phyloP scores from a whole-genome alignment of 495 filamentous ascomycete species.

The Tuber aestivum region DNA sequence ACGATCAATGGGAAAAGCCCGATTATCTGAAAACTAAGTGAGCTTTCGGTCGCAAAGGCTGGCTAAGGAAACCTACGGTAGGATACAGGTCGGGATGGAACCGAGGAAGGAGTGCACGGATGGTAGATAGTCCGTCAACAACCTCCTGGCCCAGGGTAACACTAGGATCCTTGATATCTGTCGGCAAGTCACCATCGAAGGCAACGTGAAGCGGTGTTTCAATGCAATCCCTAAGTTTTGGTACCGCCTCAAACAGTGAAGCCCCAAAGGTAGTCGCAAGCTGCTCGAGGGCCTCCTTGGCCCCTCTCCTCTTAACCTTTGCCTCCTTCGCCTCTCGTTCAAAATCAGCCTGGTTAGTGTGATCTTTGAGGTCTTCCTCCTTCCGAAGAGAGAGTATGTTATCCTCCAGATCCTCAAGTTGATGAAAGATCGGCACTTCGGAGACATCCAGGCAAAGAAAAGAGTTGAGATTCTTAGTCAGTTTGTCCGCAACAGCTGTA shows the following conservation, averaged over 20 bases:
- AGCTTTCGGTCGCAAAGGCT: not conserved
- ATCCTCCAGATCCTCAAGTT: constrained; percentile 64
- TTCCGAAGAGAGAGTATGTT: constrained; percentile 87
- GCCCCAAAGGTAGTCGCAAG: constrained; percentile 69
- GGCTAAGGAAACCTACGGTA: constrained; percentile 45
- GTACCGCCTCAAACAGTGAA: constrained; percentile 68
- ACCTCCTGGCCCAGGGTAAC: constrained; percentile 77
- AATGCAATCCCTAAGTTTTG: constrained; percentile 71
- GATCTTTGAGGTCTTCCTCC: constrained; percentile 91
- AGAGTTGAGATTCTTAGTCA: constrained; percentile 86
- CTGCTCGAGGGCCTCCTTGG: constrained; percentile 91
- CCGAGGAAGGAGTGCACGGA: constrained; percentile 82
- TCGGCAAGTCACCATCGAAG: constrained; percentile 66
- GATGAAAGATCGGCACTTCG: constrained; percentile 88
- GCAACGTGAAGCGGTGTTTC: constrained; percentile 69
- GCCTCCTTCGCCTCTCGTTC: constrained; percentile 80
- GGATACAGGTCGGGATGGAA: constrained; percentile 65
- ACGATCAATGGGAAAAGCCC: constrained; percentile 77
- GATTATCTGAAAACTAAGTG: constrained; percentile 49
- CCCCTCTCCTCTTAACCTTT: constrained; percentile 79
- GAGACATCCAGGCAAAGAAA: constrained; percentile 96
- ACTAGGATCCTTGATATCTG: constrained; percentile 61
- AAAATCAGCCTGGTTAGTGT: constrained; percentile 79
- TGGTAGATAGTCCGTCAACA: constrained; percentile 85
- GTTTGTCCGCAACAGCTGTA: constrained; percentile 79